Conservation (phyloP, 108 stramenopile genomes). For the Chaetoceros tenuissimus region DNA sequence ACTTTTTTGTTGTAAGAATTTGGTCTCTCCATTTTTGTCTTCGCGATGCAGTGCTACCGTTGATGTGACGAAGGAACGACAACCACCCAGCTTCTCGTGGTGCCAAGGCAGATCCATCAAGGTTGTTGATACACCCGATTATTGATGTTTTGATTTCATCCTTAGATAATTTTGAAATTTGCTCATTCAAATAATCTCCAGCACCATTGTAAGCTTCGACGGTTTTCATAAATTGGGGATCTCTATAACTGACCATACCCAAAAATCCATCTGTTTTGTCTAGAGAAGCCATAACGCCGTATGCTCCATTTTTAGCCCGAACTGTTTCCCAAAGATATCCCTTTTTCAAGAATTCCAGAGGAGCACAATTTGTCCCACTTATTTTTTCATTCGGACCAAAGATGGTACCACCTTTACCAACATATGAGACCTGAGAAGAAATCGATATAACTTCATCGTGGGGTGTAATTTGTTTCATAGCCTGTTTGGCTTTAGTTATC, state of each 20-base stretch:
- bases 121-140: constrained; percentile 73
- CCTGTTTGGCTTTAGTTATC: constrained; percentile 39
- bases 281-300: constrained; percentile 70
- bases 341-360: constrained; percentile 60
- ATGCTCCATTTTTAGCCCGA: constrained; percentile 80
- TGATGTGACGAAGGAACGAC: constrained; percentile 54
- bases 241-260: constrained; percentile 60
- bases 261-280: constrained; percentile 50
- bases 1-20: constrained; percentile 32
- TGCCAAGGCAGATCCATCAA: constrained; percentile 69
- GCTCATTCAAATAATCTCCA: constrained; percentile 34
- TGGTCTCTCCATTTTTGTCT: constrained; percentile 66
- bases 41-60: constrained; percentile 40
- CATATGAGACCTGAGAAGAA: constrained; percentile 78
- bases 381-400: constrained; percentile 60
- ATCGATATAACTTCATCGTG: constrained; percentile 66
- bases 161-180: constrained; percentile 15
- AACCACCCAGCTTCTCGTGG: constrained; percentile 55
- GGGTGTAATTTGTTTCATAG: constrained; percentile 28
- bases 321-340: constrained; percentile 82
- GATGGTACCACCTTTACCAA: constrained; percentile 76
- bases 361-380: constrained; percentile 52
- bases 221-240: constrained; percentile 55
- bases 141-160: constrained; percentile 46
- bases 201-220: constrained; percentile 70